Base-by-base conservation (phyloP, 306 rosid genomes). In the Quercus robur region DNA sequence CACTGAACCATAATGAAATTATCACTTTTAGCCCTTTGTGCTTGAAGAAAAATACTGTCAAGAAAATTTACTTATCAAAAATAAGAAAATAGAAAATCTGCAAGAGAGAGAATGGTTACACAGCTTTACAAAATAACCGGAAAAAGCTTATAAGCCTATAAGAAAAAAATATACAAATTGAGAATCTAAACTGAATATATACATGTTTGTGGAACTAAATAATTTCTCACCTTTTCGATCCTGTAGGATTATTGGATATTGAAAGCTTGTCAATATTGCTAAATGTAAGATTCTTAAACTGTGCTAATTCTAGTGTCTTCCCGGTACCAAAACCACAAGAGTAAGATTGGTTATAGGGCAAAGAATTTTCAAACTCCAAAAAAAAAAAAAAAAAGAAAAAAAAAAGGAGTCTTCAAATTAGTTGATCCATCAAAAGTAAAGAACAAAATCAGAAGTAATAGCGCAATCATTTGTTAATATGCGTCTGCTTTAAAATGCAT, bases 241-340 rank as follows among this genome's bases (percentile, higher is more conserved):
- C 97, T 38, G 64, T 51, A 69, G 93, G 95, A 84, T 91, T 68
- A 75, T 94, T 94, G 72, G 97, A 94, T 86, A 94, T 88, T 30
- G 97, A 94, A 79, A 94, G 89, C 81, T 87, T 94, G 87, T 94
- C 98, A 15, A 92, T 90, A 78, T 85, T 10, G 84, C 91, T 92
- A 75, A 80, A 94, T 58, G 79, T 70, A 84, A 92, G 84, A 62
- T 72, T 81, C 49, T 90, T 86, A 59, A 62, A 78, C 21, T n/a
- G 26, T 19, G 83, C 84, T 82, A 92, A 74, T 11, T 85, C 89
- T 84, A 94, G 71, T 15, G 89, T 85, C 4, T 84, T 78, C n/a
- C 94, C 93, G 0, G 87, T 75, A 92, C 93, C 94, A 94, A 85
- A 81, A 91, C 90, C 71, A 67, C 61, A 57, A 92, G 79, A 80